Evolutionary conservation across 441 rosid genomes (phyloP).

Genomic region (Sinapis alba): DNA sequence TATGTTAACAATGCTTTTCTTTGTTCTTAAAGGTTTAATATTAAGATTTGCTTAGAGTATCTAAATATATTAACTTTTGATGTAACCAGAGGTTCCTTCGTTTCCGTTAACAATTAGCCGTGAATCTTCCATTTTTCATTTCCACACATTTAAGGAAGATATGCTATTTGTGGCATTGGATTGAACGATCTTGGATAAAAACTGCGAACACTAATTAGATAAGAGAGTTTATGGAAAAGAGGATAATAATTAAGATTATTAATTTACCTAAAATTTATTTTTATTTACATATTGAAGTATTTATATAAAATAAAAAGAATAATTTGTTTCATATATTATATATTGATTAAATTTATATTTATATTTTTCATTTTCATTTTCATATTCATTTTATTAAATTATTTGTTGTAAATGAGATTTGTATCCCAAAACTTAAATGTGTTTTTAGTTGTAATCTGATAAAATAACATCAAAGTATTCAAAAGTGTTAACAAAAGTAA

Average conservation of each 20-base stretch:
- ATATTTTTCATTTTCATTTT: no score
- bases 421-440: no score
- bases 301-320: no score
- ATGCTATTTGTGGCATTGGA: slow-evolving; percentile 22
- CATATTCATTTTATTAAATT: no score
- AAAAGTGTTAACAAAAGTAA: no score
- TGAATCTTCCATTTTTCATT: neutral
- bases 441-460: no score
- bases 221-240: neutral
- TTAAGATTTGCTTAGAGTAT: neutral
- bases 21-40: neutral
- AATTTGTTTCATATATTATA: no score
- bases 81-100: neutral
- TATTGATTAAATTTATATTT: no score
- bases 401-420: no score
- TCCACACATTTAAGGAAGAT: neutral
- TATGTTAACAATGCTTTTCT: neutral
- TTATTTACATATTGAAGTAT: no score
- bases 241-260: neutral
- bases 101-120: neutral
- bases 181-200: neutral
- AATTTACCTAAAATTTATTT: neutral
- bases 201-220: neutral
- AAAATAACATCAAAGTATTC: no score
- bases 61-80: neutral